Conservation (phyloP, 495 filamentous ascomycete genomes). For the Extremus antarcticus region DNA sequence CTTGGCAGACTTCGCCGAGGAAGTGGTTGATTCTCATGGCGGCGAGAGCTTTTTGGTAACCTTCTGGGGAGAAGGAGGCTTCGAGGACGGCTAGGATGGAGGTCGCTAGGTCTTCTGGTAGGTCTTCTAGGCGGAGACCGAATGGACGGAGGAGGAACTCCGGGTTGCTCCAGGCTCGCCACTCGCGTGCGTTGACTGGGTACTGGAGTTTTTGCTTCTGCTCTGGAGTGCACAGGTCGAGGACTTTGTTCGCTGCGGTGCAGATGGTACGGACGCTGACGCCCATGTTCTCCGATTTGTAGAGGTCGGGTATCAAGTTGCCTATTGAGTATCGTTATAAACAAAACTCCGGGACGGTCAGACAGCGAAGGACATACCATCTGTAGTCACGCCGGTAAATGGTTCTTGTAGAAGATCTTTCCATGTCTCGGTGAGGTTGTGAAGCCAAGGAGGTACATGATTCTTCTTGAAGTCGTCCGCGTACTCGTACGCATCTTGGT, state of each 20-base stretch:
- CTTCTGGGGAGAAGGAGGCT: slow-evolving; percentile 50
- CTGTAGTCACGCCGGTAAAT: slow-evolving; percentile 58
- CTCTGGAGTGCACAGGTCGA: slow-evolving; percentile 34
- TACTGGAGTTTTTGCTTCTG: slow-evolving; percentile 40
- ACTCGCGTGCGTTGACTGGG: slow-evolving; percentile 58
- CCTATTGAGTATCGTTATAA: too few relatives aligned
- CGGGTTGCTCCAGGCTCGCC: slow-evolving; percentile 64
- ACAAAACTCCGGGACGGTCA: background rate
- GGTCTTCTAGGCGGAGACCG: slow-evolving; percentile 55
- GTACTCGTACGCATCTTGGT: slow-evolving; percentile 54
- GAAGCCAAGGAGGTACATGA: slow-evolving; percentile 55
- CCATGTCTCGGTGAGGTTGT: slow-evolving; percentile 57
- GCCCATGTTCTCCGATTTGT: slow-evolving; percentile 49
- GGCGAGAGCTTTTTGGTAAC: slow-evolving; percentile 55
- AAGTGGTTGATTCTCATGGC: slow-evolving; percentile 71
- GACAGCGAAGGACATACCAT: slow-evolving; percentile 38
- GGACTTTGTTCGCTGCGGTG: slow-evolving; percentile 33
- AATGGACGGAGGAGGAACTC: slow-evolving; percentile 40
- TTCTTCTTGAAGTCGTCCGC: slow-evolving; percentile 48
- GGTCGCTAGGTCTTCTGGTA: slow-evolving; percentile 32
- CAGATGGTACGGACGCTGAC: slow-evolving; percentile 47
- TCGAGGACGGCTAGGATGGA: slow-evolving; percentile 43
- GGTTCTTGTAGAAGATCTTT: slow-evolving; percentile 52
- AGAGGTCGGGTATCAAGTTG: slow-evolving; percentile 44
- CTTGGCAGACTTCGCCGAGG: slow-evolving; percentile 54